phyloP scores from a whole-genome alignment of 2,329 filamentous ascomycete genomes.

The Pseudocercospora crystallina region DNA sequence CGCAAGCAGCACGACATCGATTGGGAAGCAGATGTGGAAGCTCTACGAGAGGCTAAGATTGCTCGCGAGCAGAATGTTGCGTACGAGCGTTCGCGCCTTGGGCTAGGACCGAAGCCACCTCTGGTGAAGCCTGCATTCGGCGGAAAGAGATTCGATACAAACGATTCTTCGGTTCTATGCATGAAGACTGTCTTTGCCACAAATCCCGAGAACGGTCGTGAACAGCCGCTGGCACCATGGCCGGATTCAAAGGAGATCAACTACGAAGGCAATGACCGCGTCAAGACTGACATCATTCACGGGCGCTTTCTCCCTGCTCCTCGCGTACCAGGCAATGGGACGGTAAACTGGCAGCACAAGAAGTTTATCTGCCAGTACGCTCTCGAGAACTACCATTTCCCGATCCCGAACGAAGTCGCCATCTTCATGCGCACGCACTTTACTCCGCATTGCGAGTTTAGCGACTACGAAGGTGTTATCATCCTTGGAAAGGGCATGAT shows the following conservation, averaged over 20 bases:
- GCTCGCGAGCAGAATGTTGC: neutral
- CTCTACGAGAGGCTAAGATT: neutral
- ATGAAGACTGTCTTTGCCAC: constrained; percentile 39
- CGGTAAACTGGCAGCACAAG: constrained; percentile 44
- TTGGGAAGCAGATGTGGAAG: neutral
- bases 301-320: constrained; percentile 46
- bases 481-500: constrained; percentile 27
- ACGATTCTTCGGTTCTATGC: constrained; percentile 35
- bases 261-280: constrained; percentile 50
- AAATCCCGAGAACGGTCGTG: neutral
- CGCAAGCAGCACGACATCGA: constrained; percentile 25
- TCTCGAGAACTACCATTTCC: constrained; percentile 38
- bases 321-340: constrained; percentile 41
- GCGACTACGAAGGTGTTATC: constrained; percentile 21
- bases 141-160: constrained; percentile 10
- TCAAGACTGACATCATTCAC: constrained; percentile 44
- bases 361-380: constrained; percentile 38
- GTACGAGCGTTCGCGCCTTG: neutral
- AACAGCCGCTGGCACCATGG: constrained; percentile 38
- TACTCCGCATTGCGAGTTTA: constrained; percentile 23
- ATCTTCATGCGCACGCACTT: constrained; percentile 20
- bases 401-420: constrained; percentile 14
- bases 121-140: too few relatives aligned
- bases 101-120: too few relatives aligned
- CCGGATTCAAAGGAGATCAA: constrained; percentile 43